Conservation (phyloP, 331 rosid species). For the Dryas integrifolia region DNA sequence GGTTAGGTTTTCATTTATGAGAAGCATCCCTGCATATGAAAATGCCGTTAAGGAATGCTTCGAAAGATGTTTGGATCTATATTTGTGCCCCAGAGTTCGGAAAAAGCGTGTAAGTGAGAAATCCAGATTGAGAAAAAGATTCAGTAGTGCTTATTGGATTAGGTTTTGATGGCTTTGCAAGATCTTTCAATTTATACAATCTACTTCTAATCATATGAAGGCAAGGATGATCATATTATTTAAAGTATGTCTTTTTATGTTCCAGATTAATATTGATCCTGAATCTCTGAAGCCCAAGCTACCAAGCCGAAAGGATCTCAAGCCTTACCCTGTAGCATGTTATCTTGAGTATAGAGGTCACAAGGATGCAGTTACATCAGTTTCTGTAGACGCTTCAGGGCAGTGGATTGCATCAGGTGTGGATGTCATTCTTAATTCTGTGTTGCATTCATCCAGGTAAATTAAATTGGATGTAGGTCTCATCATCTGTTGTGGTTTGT, state of each 20-base stretch:
- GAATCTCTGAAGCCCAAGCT: constrained; percentile 92
- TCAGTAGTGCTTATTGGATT: neutral
- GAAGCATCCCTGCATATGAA: constrained; percentile 88
- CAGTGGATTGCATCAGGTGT: constrained; percentile 99
- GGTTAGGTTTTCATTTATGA: constrained; percentile 64
- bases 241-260: constrained; percentile 22
- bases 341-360: constrained; percentile 89
- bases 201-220: neutral
- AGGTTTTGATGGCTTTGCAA: constrained; percentile 6
- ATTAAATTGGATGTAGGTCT: constrained; percentile 8
- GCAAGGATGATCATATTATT: constrained; percentile 3
- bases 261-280: constrained; percentile 81
- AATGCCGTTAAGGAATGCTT: constrained; percentile 71
- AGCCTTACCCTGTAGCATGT: constrained; percentile 74
- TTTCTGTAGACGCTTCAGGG: constrained; percentile 75
- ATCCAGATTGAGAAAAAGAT: constrained; percentile 13
- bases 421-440: constrained; percentile 20
- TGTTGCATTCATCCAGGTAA: constrained; percentile 13
- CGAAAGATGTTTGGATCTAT: constrained; percentile 87
- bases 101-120: constrained; percentile 75
- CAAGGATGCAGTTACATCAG: constrained; percentile 72
- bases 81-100: constrained; percentile 83
- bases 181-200: neutral
- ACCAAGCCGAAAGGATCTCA: constrained; percentile 78
- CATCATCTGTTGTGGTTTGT: constrained; percentile 28